These are phyloP conservation scores for Vitis hybrid DNA, from an alignment of 177 flowering plant genomes.

Conservation along the genomic window DNA sequence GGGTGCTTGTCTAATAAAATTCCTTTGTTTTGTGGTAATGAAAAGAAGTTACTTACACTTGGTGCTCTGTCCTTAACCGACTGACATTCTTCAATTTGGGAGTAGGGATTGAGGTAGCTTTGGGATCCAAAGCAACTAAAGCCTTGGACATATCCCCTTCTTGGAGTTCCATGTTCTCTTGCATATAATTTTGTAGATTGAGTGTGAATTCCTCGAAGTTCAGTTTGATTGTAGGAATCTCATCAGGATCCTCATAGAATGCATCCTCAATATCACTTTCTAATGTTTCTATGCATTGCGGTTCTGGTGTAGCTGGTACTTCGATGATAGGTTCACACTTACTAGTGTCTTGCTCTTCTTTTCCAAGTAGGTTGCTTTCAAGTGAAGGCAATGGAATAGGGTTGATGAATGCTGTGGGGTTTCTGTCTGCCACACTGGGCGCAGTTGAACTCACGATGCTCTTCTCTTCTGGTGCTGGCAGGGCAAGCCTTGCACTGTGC, in stretches of 20 bases:
- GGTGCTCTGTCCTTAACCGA: conserved; percentile 52
- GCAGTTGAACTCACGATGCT: conserved; percentile 32
- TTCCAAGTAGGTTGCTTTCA: conserved; percentile 10
- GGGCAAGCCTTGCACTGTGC: conserved; percentile 90
- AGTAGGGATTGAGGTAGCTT: conserved; percentile 34
- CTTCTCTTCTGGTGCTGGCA: conserved; percentile 86
- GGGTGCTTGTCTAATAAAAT: no score
- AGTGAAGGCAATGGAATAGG: conserved; percentile 28
- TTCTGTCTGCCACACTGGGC: conserved; percentile 18
- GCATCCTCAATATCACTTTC: conserved; percentile 47
- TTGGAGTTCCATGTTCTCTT: conserved; percentile 32
- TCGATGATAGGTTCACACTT: conserved; percentile 52
- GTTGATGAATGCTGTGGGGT: conserved; percentile 15
- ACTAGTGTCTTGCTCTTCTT: not conserved
- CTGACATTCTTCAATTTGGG: conserved; percentile 51
- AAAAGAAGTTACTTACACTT: conserved; percentile 44
- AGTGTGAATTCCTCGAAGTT: conserved; percentile 29
- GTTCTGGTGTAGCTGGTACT: conserved; percentile 50
- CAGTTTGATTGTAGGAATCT: conserved; percentile 47
- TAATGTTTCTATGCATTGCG: conserved; percentile 19
- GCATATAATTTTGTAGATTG: conserved; percentile 35
- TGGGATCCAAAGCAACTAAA: conserved; percentile 37
- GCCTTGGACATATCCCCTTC: conserved; percentile 44
- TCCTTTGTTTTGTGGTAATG: conserved; percentile 8
- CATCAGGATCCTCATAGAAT: conserved; percentile 37